Conservation (phyloP, 768 basidiomycete species). For the Paxillus rubicundulus region DNA sequence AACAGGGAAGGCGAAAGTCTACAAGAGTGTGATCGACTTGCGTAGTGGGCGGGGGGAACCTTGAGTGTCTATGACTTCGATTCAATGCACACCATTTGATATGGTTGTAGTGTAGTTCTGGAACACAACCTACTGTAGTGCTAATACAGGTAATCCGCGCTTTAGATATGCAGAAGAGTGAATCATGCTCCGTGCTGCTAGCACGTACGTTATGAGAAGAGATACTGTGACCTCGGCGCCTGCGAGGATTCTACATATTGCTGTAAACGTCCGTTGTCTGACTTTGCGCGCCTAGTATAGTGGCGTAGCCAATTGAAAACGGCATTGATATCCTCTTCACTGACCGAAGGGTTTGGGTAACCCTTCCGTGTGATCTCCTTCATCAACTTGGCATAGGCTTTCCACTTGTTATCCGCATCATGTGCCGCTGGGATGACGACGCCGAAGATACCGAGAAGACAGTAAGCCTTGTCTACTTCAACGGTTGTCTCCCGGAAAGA, state of each 20-base stretch:
- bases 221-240: neutral
- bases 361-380: no score
- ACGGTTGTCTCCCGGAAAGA: constrained; percentile 1
- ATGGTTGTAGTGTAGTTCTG: no score
- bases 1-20: constrained; percentile 27
- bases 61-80: no score
- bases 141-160: neutral
- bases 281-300: neutral
- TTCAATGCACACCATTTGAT: no score
- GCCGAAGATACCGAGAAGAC: constrained; percentile 5
- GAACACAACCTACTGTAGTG: no score
- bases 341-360: neutral
- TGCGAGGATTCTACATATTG: neutral
- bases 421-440: constrained; percentile 1
- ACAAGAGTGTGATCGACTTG: constrained; percentile 6
- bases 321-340: neutral
- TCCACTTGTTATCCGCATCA: neutral
- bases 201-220: neutral
- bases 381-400: neutral
- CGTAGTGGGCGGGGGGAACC: no score
- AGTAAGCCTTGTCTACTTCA: constrained; percentile 5
- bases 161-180: no score
- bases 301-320: neutral
- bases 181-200: no score
- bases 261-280: neutral